Base-by-base conservation (phyloP, 1,284 basidiomycete genomes). In the Leccinum subrobustum region DNA sequence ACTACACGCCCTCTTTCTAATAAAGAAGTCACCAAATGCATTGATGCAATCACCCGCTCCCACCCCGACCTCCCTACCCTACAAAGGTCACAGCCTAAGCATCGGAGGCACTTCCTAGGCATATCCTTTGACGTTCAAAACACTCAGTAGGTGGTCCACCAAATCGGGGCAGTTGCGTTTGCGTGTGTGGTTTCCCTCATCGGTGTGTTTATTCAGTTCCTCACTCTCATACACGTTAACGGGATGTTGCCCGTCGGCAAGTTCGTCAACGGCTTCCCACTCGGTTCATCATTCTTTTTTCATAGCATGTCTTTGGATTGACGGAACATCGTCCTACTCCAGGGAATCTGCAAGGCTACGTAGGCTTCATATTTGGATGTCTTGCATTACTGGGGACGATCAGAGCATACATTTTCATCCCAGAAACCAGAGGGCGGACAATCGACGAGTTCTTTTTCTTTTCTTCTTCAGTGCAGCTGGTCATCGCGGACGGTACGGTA, bases 361-460 rank as follows among this genome's bases (percentile, higher is more conserved):
- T 74, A 20, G 72, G 72, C 1, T 72, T 74, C 59, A 56, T 74
- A 42, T 74, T 73, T 63, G 72, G 72, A 0, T 68, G 64, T 31
- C 60, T 70, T 6, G 60, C 62, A 2, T 59, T 72, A 6, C 23
- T n/a, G 9, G 68, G 68, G 18, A 58, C 64, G 6, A 27, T 73
- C 7, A 69, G 69, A 63, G 57, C 64, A 6, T 69, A 70, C 31
- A 65, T 64, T 20, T 72, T 69, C 27, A 74, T 72, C 9, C 71
- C 70, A 0, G 70, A 71, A 50, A 73, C 70, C 12, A 68, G 51
- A 42, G 66, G 68, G 4, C 68, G 72, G 16, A 74, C 71, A 4
- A 68, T 71, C 14, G 68, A 74, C n/a, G 70, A 71, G 68, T 72
- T 50, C 60, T 9, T 9, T 27, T 2, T 37, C 12, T n/a, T 16